Percentiles rank a stretch among this genome's conserved stretches.
phyloP scores from a whole-genome alignment of 768 basidiomycete species.

The Austroboletus festivus region DNA sequence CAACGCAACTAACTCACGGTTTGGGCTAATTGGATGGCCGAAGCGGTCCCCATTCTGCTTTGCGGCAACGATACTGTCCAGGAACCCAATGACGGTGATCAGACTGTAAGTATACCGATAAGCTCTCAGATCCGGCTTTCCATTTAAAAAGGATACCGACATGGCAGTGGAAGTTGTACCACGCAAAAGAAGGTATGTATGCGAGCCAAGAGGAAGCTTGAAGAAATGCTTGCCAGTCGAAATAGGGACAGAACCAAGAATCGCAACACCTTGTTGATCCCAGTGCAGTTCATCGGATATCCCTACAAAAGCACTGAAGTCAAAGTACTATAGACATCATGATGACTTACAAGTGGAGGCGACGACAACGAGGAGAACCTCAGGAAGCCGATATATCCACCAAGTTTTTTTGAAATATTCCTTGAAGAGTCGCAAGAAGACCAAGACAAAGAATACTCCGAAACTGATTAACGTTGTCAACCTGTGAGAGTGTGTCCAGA shows the following conservation, averaged over 20 bases:
- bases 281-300: slow-evolving; percentile 67
- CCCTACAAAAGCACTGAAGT: slow-evolving; percentile 39
- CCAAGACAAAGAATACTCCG: slow-evolving; percentile 60
- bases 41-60: slow-evolving; percentile 87
- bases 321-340: background rate
- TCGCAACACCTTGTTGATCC: slow-evolving; percentile 76
- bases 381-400: slow-evolving; percentile 81
- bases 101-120: slow-evolving; percentile 40
- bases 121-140: background rate
- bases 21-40: slow-evolving; percentile 86
- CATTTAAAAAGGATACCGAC: slow-evolving; percentile 34
- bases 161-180: slow-evolving; percentile 84
- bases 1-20: slow-evolving; percentile 92
- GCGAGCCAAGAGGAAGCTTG: slow-evolving; percentile 64
- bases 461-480: slow-evolving; percentile 76
- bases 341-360: slow-evolving; percentile 67
- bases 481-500: slow-evolving; percentile 52
- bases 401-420: slow-evolving; percentile 54
- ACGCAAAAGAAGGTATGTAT: slow-evolving; percentile 61
- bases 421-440: slow-evolving; percentile 60
- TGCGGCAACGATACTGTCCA: slow-evolving; percentile 93
- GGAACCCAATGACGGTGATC: slow-evolving; percentile 81
- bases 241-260: slow-evolving; percentile 76
- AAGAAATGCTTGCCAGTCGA: slow-evolving; percentile 61
- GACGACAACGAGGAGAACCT: slow-evolving; percentile 86